A percentile compares a stretch with the other conserved stretches of the same genome.
Evolutionary conservation across 1,284 basidiomycete species (phyloP).

Genomic region (Cutaneotrichosporon sp.): DNA sequence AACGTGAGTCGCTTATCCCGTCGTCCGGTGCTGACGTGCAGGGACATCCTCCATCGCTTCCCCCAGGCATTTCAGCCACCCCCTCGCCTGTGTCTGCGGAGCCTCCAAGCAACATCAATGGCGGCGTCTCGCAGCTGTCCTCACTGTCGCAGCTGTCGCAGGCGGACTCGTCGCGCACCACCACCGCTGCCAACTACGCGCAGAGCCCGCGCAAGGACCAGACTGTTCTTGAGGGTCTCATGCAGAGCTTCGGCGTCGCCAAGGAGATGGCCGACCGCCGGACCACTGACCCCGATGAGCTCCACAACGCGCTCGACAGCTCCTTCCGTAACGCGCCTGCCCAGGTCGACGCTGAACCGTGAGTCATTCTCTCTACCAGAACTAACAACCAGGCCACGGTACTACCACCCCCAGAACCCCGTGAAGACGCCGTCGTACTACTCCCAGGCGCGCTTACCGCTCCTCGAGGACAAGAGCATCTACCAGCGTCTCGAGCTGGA

Average conservation of each 20-base stretch:
- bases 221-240: constrained; percentile 81
- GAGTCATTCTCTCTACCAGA: constrained; percentile 36
- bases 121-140: constrained; percentile 14
- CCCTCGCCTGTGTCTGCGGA: constrained; percentile 23
- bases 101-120: constrained; percentile 12
- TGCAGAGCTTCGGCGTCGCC: constrained; percentile 90
- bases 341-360: constrained; percentile 93
- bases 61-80: constrained; percentile 37
- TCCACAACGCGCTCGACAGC: constrained; percentile 88
- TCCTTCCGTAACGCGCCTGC: constrained; percentile 86
- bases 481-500: constrained; percentile 95
- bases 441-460: constrained; percentile 79
- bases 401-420: constrained; percentile 93
- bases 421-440: constrained; percentile 92
- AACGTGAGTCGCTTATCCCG: constrained; percentile 25
- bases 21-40: constrained; percentile 8
- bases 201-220: constrained; percentile 52
- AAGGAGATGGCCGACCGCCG: constrained; percentile 65
- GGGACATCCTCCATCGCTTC: constrained; percentile 31
- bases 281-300: constrained; percentile 79
- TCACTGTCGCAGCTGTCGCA: constrained; percentile 9
- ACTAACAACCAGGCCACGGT: constrained; percentile 69
- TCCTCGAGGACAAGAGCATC: constrained; percentile 79
- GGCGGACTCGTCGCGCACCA: constrained; percentile 57
- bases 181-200: constrained; percentile 55